Base-by-base conservation (phyloP, 768 basidiomycete species). In the Lactarius quietus region DNA sequence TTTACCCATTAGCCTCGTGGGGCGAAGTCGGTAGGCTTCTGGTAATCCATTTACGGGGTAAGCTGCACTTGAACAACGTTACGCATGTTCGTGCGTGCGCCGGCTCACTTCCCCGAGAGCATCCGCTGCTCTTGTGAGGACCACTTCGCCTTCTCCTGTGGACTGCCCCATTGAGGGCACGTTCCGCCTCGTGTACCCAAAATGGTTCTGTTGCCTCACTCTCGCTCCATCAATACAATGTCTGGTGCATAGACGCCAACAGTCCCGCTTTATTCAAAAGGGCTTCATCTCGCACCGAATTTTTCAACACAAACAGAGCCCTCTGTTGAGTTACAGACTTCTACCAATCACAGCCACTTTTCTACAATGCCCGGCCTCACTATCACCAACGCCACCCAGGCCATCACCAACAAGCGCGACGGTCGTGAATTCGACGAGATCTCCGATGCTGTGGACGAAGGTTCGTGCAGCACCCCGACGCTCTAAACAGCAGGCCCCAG, bases 401-500 rank as follows among this genome's bases (percentile, higher is more conserved):
- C 14, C 9, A 10, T 12, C 39, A 53, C 33, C 26, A 57, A 59
- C 36, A 57, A 55, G 52, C 70, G 66, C 59, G 69, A 76, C 14
- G 80, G 72, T 6, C 66, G 59, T 43, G 74, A 69, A 36, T 75
- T 84, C 59, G 83, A 84, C 57, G 59, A 68, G 38, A 70, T 79
- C 61, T 83, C 81, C 41, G 82, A 83, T 64, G 82, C 82, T 41
- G 70, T 83, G 28, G 82, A 83, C 68, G 72, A 79, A 67, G 82
- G 82, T 83, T 38, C 12, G 79, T 73, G 43, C 58, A n/a, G 9
- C 51, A 43, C 45, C 38, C 52, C 57, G 43, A 39, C 62, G 17
- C 35, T 57, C 54, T 61, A 23, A 39, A 36, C 31, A 3, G 48
- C 52, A 3, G n/a, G n/a, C 43, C 48, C n/a, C 18, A 43, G 43